Percentiles rank a stretch among this genome's conserved stretches.
Evolutionary conservation across 164 flowering plant species (phyloP).

Genomic region (Vitis rupestris): DNA sequence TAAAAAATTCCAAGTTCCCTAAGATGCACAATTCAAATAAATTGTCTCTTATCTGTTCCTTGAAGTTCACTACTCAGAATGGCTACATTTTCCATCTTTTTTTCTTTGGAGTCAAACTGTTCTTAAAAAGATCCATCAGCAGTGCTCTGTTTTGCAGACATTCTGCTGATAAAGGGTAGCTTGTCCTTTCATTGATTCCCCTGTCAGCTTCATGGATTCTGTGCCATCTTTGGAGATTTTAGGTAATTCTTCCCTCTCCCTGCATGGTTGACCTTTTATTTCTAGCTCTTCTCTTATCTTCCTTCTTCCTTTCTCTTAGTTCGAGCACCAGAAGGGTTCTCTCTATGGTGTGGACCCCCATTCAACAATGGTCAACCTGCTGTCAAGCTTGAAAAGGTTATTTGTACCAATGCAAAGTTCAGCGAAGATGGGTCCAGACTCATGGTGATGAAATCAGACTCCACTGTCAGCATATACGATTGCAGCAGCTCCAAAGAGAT

Average conservation of each 20-base stretch:
- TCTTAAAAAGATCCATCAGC: neutral
- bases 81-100: too few species aligned
- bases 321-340: constrained; percentile 75
- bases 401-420: constrained; percentile 61
- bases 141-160: neutral
- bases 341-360: constrained; percentile 88
- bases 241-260: constrained; percentile 29
- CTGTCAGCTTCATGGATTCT: constrained; percentile 7
- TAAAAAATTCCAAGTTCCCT: too few species aligned
- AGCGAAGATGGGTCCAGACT: constrained; percentile 80
- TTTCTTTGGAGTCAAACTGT: neutral
- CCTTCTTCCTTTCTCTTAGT: constrained; percentile 31
- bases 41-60: too few species aligned
- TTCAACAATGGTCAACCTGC: constrained; percentile 61
- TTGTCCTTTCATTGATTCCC: too few species aligned
- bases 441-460: constrained; percentile 67
- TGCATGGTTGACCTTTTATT: neutral
- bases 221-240: constrained; percentile 54
- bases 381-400: constrained; percentile 52
- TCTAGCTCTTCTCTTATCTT: neutral
- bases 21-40: too few species aligned
- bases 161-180: constrained; percentile 14
- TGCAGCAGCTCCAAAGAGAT: constrained; percentile 47
- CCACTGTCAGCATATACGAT: constrained; percentile 56
- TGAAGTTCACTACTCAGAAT: too few species aligned